Percentiles rank a stretch among this genome's conserved stretches.
These are phyloP conservation scores for Spencermartinsiella europaea DNA, from an alignment of 805 yeast species.

Conservation along the genomic window DNA sequence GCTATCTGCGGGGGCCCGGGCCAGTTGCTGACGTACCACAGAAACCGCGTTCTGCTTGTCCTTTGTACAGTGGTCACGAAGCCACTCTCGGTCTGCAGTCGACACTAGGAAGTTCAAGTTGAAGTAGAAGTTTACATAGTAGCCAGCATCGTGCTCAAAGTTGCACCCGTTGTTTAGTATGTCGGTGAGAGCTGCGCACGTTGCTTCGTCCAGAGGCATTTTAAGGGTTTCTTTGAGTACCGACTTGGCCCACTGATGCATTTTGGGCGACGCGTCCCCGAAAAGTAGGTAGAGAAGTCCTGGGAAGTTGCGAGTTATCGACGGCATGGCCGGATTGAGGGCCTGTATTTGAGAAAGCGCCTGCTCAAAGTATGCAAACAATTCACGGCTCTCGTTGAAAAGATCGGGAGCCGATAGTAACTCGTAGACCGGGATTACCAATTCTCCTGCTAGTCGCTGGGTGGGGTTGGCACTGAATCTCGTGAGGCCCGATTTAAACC, in stretches of 20 bases:
- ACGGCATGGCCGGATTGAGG: background rate
- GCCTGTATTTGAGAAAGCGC: conserved; percentile 1
- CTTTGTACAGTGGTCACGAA: background rate
- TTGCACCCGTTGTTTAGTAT: background rate
- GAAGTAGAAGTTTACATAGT: background rate
- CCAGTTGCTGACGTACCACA: background rate
- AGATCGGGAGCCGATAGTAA: conserved; percentile 1
- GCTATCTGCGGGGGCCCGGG: background rate
- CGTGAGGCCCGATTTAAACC: background rate
- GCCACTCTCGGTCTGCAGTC: background rate
- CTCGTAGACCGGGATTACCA: background rate
- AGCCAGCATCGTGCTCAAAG: conserved; percentile 1
- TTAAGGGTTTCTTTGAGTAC: background rate
- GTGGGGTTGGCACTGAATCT: background rate
- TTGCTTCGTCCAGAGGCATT: background rate
- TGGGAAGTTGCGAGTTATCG: background rate
- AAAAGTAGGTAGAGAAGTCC: background rate
- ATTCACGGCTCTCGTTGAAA: background rate
- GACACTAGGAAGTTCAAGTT: conserved; percentile 1
- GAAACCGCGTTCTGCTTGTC: background rate
- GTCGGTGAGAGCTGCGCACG: background rate
- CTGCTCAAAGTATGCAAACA: conserved; percentile 8
- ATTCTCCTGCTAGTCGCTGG: background rate
- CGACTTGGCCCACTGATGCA: background rate
- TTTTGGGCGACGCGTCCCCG: background rate